A percentile compares a stretch with the other conserved stretches of the same genome.
Conservation (phyloP, 2,329 filamentous ascomycete species). For the Myrmaecium sp. region DNA sequence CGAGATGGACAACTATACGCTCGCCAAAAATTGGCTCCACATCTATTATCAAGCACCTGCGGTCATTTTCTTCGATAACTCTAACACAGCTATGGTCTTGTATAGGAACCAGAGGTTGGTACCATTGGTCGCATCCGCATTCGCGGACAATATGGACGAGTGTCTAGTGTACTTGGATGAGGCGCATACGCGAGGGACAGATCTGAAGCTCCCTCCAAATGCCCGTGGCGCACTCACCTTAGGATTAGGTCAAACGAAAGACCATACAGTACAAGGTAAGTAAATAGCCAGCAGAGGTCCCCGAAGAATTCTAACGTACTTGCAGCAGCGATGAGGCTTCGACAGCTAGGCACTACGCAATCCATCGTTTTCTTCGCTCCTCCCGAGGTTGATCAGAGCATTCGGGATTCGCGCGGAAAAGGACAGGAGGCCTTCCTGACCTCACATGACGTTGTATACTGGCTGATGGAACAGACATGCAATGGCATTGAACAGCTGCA, state of each 20-base stretch:
- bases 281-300: not conserved
- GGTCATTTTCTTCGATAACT: constrained; percentile 32
- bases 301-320: constrained; percentile 3
- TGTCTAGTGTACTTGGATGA: constrained; percentile 45
- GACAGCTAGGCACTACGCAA: constrained; percentile 41
- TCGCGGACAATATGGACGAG: constrained; percentile 32
- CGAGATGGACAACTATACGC: constrained; percentile 37
- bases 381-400: constrained; percentile 44
- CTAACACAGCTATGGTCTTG: constrained; percentile 30
- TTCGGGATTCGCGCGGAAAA: constrained; percentile 30
- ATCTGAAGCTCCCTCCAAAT: constrained; percentile 35
- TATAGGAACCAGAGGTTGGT: constrained; percentile 20
- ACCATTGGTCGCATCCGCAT: constrained; percentile 37
- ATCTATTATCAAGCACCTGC: not conserved
- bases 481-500: constrained; percentile 40
- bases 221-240: constrained; percentile 39
- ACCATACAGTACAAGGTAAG: constrained; percentile 42
- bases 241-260: constrained; percentile 40
- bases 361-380: constrained; percentile 37
- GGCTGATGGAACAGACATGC: constrained; percentile 51
- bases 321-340: constrained; percentile 46
- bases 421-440: constrained; percentile 13
- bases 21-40: constrained; percentile 35
- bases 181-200: constrained; percentile 43
- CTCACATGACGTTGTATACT: constrained; percentile 37